Evolutionary conservation across 148 eudicot genomes (phyloP), one percentile per base, ranked within the genome.

Genomic region (Euryodendron excelsum): DNA sequence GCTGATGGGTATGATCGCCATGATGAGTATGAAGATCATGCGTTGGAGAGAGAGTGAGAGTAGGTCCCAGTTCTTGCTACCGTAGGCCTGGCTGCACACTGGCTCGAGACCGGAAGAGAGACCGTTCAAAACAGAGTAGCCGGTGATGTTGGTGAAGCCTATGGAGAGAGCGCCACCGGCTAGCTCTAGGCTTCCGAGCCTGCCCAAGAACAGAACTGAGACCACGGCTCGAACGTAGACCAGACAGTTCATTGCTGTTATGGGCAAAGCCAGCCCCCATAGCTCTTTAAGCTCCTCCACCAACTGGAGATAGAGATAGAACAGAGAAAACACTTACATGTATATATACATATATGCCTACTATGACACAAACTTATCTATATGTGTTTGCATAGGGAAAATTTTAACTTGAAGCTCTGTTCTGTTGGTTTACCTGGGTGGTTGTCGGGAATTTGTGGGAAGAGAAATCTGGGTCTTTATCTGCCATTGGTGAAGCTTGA

Each of bases 131-230:
- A 96, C 95, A 6, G 98, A 96, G 87, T 90, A 93, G 59, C 99
- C 99, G 10, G 99, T 96, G 59, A 96, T 93, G 89, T 96, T 96
- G 0, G 99, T 92, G 85, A 96, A 93, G 5, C 98, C 98, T 31
- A 93, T 86, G 36, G 98, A 90, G 52, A 96, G 97, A 25, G 97
- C 91, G 8, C 99, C 99, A 21, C 99, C 99, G 15, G 98, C 99
- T 2, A 96, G 82, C 78, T 93, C 95, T 1, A 93, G 79, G 69
- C 94, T 87, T 0, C 99, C 99, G 39, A 96, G 86, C 8, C 93
- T 59, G 33, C 99, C 99, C 36, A 96, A n/a, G 73, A 96, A 96
- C 4, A 93, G 86, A 48, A 93, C 94, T 1, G 98, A 92, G 0
- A 93, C 97, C 1, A 91, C 92, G 0, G 91, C 90, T 56, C 97